Evolutionary conservation across 192 early-diverging fungal species (phyloP).

Genomic region (Backusella tarrabulga): DNA sequence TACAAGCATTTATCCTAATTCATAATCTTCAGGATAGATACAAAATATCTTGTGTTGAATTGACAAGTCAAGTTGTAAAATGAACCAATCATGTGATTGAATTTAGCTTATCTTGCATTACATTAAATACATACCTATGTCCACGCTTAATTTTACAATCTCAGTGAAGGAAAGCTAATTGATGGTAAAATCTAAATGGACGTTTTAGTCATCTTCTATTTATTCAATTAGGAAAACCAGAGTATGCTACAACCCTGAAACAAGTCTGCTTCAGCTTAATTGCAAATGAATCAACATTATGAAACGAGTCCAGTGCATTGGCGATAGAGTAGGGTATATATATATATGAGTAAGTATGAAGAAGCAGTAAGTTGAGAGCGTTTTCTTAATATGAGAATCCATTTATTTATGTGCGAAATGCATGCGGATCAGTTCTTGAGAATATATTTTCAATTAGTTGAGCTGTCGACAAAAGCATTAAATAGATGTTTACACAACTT

Average conservation of each 20-base stretch:
- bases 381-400: not conserved
- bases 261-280: not conserved
- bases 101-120: not conserved
- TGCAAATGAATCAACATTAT: not conserved
- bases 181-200: not conserved
- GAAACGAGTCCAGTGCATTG: not conserved
- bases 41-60: not conserved
- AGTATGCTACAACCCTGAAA: not conserved
- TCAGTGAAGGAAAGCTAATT: not conserved
- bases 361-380: not conserved
- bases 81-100: not conserved
- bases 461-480: no score
- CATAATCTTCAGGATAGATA: not conserved
- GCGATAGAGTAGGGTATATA: not conserved
- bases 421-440: not conserved
- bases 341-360: no score
- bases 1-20: not conserved
- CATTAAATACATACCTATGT: not conserved
- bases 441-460: not conserved
- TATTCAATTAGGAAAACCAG: no score
- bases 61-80: slow-evolving; percentile 7
- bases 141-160: not conserved
- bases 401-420: not conserved
- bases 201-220: not conserved
- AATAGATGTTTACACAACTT: no score